These are phyloP conservation scores for Psidium friedrichsthalianum DNA, from an alignment of 345 rosid species.

Conservation along the genomic window DNA sequence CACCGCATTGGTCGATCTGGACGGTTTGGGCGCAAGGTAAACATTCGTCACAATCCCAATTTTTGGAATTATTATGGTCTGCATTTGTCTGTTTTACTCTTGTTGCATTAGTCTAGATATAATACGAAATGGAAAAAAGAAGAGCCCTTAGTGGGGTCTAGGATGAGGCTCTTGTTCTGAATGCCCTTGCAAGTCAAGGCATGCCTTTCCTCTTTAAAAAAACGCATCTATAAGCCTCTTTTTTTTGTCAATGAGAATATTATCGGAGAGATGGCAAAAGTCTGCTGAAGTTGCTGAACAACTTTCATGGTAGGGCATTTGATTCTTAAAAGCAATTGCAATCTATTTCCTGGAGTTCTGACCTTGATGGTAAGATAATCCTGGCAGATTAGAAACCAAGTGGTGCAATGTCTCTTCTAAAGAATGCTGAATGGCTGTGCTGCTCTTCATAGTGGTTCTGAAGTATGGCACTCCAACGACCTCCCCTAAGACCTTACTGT, in stretches of 20 bases:
- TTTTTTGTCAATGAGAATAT: background rate
- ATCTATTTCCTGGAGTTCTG: background rate
- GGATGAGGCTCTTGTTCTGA: background rate
- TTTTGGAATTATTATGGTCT: background rate
- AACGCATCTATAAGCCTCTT: background rate
- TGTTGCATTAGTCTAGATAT: background rate
- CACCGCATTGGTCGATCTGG: slow-evolving; percentile 98
- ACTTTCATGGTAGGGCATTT: background rate
- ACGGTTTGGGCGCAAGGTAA: slow-evolving; percentile 98
- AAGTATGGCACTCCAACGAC: background rate
- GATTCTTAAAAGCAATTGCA: background rate
- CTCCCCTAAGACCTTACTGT: background rate
- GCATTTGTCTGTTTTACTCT: background rate
- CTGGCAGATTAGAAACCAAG: background rate
- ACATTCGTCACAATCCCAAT: background rate
- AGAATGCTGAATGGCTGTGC: background rate
- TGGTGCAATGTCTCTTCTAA: background rate
- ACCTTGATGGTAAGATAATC: background rate
- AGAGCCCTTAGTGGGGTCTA: background rate
- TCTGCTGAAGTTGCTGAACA: background rate
- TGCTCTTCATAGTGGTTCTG: background rate
- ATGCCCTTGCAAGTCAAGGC: background rate
- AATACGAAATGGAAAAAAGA: background rate
- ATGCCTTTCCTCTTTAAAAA: background rate
- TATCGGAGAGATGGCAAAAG: background rate